Conservation (phyloP, 768 basidiomycete species). For the Inosperma sp. region DNA sequence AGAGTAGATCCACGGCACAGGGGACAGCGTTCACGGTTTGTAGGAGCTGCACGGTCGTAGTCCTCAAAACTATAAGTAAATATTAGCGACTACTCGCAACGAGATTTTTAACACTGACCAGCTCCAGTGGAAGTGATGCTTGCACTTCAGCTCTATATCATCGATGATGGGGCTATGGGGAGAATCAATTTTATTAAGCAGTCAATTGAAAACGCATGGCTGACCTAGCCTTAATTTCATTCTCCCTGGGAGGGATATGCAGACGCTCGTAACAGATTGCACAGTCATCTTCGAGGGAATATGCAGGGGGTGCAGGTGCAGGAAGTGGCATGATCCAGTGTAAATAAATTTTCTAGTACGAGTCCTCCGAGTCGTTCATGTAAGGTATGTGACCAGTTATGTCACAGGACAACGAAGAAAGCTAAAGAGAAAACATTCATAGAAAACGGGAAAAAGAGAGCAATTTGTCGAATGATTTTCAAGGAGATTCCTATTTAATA, state of each 20-base stretch:
- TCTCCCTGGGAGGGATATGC: neutral
- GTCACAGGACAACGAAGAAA: no score
- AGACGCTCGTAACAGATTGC: slow-evolving; percentile 3
- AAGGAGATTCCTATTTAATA: no score
- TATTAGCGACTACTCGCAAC: neutral
- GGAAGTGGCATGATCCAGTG: slow-evolving; percentile 1
- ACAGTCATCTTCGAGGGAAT: slow-evolving; percentile 1
- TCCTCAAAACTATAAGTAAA: neutral
- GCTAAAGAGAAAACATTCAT: no score
- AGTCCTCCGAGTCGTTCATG: no score
- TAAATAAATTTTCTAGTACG: no score
- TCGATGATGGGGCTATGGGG: neutral
- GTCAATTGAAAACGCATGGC: neutral
- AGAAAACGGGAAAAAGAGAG: no score
- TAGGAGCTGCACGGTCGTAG: neutral
- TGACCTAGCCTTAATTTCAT: neutral
- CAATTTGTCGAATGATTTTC: no score
- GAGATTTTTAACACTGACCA: neutral
- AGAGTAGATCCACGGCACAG: neutral
- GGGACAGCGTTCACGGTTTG: slow-evolving; percentile 2
- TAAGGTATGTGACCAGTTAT: no score
- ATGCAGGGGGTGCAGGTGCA: neutral
- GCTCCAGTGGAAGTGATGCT: slow-evolving; percentile 3
- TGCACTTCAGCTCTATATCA: neutral
- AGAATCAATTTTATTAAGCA: neutral